Evolutionary conservation across 208 protist species (phyloP), one percentile per base, ranked within the genome.

Genomic region (Trypanosoma melophagium): DNA sequence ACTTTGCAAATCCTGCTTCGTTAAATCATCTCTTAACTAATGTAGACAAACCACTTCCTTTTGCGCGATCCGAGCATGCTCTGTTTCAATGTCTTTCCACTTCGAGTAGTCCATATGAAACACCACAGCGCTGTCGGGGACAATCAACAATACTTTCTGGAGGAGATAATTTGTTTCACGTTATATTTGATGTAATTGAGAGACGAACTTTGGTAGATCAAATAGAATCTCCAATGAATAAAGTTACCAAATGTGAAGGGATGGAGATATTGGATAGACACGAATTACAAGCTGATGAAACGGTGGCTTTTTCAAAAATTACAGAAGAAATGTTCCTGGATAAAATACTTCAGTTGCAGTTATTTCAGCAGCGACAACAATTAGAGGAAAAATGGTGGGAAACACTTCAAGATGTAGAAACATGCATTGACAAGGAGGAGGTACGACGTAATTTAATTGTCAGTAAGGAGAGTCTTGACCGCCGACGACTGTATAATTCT

Each of bases 361-460:
- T 35, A 53, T 40, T 47, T 13, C 24, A 56, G 21, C 7, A 45
- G 0, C 65, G 65, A 28, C 28, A 28, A 25, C 28, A 62, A 25
- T 7, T n/a, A 24, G 65, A 70, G 21, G 28, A 65, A n/a, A 14
- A 60, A 22, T 47, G 21, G 12, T 77, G 58, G 42, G 54, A 71
- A 22, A 24, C 49, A 40, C 50, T 73, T 51, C 65, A 52, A 12
- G 70, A 72, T 61, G 12, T 73, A 17, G 49, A 80, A 38, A 67
- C 71, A 31, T 66, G 52, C 50, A 52, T 74, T 14, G 40, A 74
- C 14, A 69, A 51, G 14, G 79, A 84, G 41, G 57, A 65, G 41
- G 50, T 73, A 42, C 1, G 45, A n/a, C 49, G 76, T 22, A 81
- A 77, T 65, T 66, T 69, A 31, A 71, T 77, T 25, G 65, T 77